These are phyloP conservation scores for Alternaria incomplexa DNA, from an alignment of 2,329 filamentous ascomycete genomes.

Conservation along the genomic window DNA sequence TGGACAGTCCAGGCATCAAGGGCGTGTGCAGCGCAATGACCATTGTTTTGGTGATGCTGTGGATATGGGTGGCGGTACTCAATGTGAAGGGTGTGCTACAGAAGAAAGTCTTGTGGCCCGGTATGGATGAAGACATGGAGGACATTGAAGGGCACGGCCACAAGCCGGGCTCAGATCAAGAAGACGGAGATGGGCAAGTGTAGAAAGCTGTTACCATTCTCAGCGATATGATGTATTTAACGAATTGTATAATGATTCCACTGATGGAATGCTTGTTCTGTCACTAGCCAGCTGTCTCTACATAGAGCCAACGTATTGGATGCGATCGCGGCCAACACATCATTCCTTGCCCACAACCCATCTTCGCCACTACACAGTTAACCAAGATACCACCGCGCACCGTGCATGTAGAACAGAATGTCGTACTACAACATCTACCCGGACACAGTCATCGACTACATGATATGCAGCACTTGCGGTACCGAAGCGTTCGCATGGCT, in stretches of 20 bases:
- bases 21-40: conserved; percentile 62
- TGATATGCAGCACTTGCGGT: conserved; percentile 15
- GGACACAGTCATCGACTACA: neutral
- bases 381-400: neutral
- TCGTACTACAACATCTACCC: conserved; percentile 15
- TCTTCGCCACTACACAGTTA: neutral
- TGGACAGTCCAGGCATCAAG: conserved; percentile 60
- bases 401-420: neutral
- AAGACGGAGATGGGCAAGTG: neutral
- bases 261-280: neutral
- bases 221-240: neutral
- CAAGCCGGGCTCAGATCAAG: conserved; percentile 15
- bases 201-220: neutral
- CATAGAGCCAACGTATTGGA: neutral
- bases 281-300: neutral
- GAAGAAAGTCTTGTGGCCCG: conserved; percentile 61
- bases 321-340: neutral
- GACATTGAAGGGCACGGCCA: conserved; percentile 27
- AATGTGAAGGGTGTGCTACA: conserved; percentile 58
- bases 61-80: conserved; percentile 59
- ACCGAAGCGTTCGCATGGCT: conserved; percentile 17
- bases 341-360: neutral
- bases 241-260: neutral
- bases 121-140: conserved; percentile 65
- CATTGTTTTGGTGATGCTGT: conserved; percentile 59